Conservation (phyloP, 495 filamentous ascomycete genomes). For the Venustampulla echinocandica region DNA sequence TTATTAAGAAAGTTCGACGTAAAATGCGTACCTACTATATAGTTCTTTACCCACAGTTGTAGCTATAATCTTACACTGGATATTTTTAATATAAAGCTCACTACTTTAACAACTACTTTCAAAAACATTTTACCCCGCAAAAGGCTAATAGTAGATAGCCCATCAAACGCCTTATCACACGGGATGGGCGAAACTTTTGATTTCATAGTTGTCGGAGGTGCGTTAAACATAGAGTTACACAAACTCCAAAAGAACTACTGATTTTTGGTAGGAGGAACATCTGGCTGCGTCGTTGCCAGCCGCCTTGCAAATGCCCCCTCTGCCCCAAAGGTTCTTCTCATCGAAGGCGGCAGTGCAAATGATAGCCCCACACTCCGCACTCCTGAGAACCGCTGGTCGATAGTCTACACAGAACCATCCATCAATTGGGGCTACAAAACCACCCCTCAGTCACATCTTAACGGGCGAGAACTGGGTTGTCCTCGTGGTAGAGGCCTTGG, state of each 20-base stretch:
- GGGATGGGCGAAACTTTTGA: not conserved
- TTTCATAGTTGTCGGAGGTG: conserved; percentile 4
- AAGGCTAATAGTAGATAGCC: too few relatives aligned
- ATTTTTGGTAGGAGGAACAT: conserved; percentile 46
- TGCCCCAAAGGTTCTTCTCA: conserved; percentile 2
- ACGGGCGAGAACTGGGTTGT: not conserved
- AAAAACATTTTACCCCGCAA: too few relatives aligned
- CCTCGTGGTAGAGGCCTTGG: conserved; percentile 45
- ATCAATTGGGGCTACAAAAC: conserved; percentile 55
- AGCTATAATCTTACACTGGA: too few relatives aligned
- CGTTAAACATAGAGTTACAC: not conserved
- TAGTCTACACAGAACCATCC: conserved; percentile 22
- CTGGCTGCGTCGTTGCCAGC: conserved; percentile 48
- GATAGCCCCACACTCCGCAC: conserved; percentile 34
- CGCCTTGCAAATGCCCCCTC: conserved; percentile 36
- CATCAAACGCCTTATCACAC: too few relatives aligned
- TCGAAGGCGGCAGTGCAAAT: conserved; percentile 19
- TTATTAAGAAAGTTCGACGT: too few relatives aligned
- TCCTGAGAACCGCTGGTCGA: conserved; percentile 25
- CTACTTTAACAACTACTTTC: too few relatives aligned
- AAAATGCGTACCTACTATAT: too few relatives aligned
- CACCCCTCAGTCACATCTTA: conserved; percentile 38
- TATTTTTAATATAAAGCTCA: too few relatives aligned
- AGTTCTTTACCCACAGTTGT: too few relatives aligned
- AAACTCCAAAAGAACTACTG: not conserved